Evolutionary conservation across 345 rosid species (phyloP), one percentile per base, ranked within the genome.

Genomic region (Barbarea vulgaris): DNA sequence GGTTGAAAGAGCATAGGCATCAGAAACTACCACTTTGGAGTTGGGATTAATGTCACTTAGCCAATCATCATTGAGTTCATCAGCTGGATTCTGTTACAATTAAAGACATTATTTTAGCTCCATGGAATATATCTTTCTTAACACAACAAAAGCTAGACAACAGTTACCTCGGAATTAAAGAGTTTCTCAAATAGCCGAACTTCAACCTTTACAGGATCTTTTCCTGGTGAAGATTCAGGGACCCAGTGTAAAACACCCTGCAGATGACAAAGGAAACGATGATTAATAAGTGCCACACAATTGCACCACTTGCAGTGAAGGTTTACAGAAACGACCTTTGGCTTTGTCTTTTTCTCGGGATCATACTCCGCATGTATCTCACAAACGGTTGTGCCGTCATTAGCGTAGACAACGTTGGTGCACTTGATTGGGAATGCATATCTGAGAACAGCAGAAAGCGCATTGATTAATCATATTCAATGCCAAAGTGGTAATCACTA

Each of bases 211-310:
- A 89, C 79, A 21, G 94, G 96, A 39, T 84, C 68, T 59, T 73
- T 80, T 62, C 93, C 94, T 0, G 82, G 73, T 22, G 87, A 85
- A 60, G 94, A 79, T 72, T 84, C 88, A 80, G 94, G 72, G 53
- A 91, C 96, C 98, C 97, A 91, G 70, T 93, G 98, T 57, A 91
- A 89, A 79, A 91, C 96, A 55, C 98, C 97, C 97, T 91, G 79
- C 4, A 58, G 28, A 44, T 52, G 25, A 24, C 25, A 37, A 39
- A 64, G 12, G 36, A 34, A 66, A 14, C 5, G 66, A 47, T 62
- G 66, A 47, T 62, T 56, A 71, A 18, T 18, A 47, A 60, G 48
- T 18, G 37, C 51, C 51, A 69, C 39, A 6, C 28, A 54, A 28
- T 13, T 67, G 27, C 58, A 60, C 12, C 25, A 4, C 27, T 7